These are phyloP conservation scores for Globisporangium orthogonon DNA, from an alignment of 352 stramenopile genomes.

Conservation along the genomic window DNA sequence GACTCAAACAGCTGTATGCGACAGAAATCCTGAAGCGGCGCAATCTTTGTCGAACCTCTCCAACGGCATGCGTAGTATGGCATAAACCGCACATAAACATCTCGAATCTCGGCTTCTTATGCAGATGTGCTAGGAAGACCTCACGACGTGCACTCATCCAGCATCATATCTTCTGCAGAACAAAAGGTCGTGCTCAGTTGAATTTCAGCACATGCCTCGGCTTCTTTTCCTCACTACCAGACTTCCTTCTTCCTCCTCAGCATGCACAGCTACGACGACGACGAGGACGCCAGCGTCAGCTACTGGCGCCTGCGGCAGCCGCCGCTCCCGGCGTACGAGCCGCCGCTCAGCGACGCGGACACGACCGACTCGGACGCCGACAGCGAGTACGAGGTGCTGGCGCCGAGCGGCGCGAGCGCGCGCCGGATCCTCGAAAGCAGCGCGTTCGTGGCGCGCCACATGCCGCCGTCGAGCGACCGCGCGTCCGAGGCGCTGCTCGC, in stretches of 20 bases:
- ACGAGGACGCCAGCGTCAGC: constrained; percentile 8
- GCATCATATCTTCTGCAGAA: too few species aligned
- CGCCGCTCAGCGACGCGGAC: constrained; percentile 1
- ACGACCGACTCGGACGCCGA: constrained; percentile 1
- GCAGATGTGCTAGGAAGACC: too few species aligned
- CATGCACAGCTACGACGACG: constrained; percentile 3
- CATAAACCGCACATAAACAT: too few species aligned
- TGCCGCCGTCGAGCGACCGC: constrained; percentile 35
- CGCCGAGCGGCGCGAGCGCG: constrained; percentile 18
- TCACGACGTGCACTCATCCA: too few species aligned
- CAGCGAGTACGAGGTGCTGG: constrained; percentile 15
- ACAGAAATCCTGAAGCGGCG: not conserved
- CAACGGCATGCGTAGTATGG: too few species aligned
- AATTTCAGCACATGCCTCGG: not conserved
- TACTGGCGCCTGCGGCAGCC: constrained; percentile 13
- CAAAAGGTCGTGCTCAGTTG: not conserved
- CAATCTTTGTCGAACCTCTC: not conserved
- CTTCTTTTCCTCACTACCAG: not conserved
- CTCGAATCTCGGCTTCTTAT: too few species aligned
- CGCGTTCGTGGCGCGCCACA: constrained; percentile 46
- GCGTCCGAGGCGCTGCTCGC: constrained; percentile 47
- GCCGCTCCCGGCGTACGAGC: not conserved
- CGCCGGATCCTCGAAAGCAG: constrained; percentile 42
- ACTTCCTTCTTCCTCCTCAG: not conserved
- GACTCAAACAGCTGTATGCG: not conserved